Evolutionary conservation across 208 protist genomes (phyloP), one percentile per base, ranked within the genome.

Genomic region (Acanthamoeba divionensis): DNA sequence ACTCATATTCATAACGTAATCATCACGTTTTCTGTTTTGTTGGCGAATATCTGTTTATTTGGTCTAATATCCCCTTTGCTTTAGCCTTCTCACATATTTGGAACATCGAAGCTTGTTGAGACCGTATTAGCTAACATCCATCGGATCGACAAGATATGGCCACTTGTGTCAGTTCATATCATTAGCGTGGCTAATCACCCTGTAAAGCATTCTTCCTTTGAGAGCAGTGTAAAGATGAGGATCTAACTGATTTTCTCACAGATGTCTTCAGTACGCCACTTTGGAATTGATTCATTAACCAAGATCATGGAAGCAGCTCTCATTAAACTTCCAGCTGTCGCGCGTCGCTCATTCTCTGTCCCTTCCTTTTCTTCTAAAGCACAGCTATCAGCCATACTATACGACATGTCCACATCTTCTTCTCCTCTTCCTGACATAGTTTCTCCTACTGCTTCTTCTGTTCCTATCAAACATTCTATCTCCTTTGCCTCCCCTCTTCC

Each of bases 131-230:
- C 71, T 15, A 93, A 93, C 67, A 44, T 93, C 0, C n/a, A 62
- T 66, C 33, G 91, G 26, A 89, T 93, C 18, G 91, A 93, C 54
- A 93, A 89, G 4, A 54, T 90, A 5, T 93, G 91, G 91, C 73
- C 69, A 24, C 85, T 89, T 3, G 66, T 93, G 10, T 80, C 91
- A 0, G 65, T 54, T 41, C 60, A 93, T 38, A 50, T 93, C 13
- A 50, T 54, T n/a, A 38, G 55, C 10, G 87, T 90, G 18, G 36
- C 52, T 50, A 93, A 90, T 24, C 79, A 87, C 73, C 55, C 55
- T 47, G 73, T 83, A 62, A 63, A 18, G 41, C 21, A 4, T 24
- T 36, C 4, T 73, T 29, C n/a, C 41, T 18, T 6, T 38, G n/a
- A 31, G 10, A 7, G 62, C 18, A 8, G 10, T 52, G 5, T 75